Base-by-base conservation (phyloP, 1,139 yeast species). In the Yarrowia galli region DNA sequence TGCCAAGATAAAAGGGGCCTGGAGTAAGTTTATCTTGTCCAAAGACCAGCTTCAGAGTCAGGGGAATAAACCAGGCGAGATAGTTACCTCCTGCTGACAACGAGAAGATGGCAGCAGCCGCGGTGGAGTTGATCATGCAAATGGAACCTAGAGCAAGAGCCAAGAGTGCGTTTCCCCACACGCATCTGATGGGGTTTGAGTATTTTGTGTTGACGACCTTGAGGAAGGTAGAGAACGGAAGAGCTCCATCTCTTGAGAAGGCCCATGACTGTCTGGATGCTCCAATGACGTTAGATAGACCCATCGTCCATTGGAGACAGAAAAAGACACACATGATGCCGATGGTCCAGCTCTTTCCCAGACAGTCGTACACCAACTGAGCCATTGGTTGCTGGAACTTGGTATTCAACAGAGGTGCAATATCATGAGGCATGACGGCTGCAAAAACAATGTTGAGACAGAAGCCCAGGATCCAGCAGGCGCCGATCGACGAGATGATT, bases 241-340 rank as follows among this genome's bases (percentile, higher is more conserved):
- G 79, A 0, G 96, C 97, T 63, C 89, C 92, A 75, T 92, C 98
- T 77, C 98, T 86, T 65, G 97, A 91, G 78, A 92, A 88, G 16
- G 96, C 92, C 79, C 87, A 92, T 0, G 92, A 89, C 42, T 91
- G 87, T 80, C 97, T 85, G 6, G 97, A 90, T 0, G 96, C 93
- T 0, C 97, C 91, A 0, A 96, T 89, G 40, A 91, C 82, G 0
- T 84, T 80, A 0, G 88, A 84, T 15, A 85, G 80, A 5, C 91
- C 92, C 91, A 89, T 89, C 67, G 89, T 84, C 74, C 77, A 77
- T 67, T 76, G 78, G 25, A 77, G 73, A 48, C 76, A 70, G 36
- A 73, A 71, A 69, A 76, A 70, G 61, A 77, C 65, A 7, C 72
- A 58, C 71, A 76, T 76, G 69, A 78, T 72, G 2, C 71, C 78